Conservation (phyloP, 2,329 filamentous ascomycete species). For the Zymoseptoria pseudotritici region DNA sequence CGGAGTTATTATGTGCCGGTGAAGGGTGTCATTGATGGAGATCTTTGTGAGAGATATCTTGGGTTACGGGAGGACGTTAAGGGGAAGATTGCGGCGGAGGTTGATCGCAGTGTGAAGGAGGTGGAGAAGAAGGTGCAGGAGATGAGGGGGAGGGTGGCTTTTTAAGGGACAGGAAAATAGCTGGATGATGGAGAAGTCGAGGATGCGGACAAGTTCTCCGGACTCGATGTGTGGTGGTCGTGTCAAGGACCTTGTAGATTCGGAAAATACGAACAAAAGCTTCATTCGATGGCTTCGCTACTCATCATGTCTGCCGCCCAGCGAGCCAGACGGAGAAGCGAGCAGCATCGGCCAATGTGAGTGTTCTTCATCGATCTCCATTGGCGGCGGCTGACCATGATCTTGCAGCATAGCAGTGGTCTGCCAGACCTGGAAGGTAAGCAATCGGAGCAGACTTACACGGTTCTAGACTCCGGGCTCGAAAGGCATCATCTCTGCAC, state of each 20-base stretch:
- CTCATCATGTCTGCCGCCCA: not conserved
- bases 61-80: slow-evolving; percentile 81
- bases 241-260: not conserved
- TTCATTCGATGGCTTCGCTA: not conserved
- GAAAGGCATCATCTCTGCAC: no score
- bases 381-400: no score
- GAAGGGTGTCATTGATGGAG: slow-evolving; percentile 94
- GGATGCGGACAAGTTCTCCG: not conserved
- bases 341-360: not conserved
- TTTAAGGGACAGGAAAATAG: slow-evolving; percentile 15
- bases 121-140: slow-evolving; percentile 82
- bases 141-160: slow-evolving; percentile 33
- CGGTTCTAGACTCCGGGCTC: no score
- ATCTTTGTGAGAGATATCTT: slow-evolving; percentile 87
- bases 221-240: not conserved
- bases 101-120: slow-evolving; percentile 83
- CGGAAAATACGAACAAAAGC: not conserved
- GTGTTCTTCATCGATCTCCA: not conserved
- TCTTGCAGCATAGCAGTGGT: no score
- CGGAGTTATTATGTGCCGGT: slow-evolving; percentile 92
- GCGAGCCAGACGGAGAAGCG: not conserved
- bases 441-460: no score
- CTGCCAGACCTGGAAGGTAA: no score
- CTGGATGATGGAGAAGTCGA: not conserved
- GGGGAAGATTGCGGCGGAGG: slow-evolving; percentile 85